Percentiles rank a stretch among this genome's conserved stretches.
Evolutionary conservation across 2,329 filamentous ascomycete genomes (phyloP).

Genomic region (Talaromyces pinophilus): DNA sequence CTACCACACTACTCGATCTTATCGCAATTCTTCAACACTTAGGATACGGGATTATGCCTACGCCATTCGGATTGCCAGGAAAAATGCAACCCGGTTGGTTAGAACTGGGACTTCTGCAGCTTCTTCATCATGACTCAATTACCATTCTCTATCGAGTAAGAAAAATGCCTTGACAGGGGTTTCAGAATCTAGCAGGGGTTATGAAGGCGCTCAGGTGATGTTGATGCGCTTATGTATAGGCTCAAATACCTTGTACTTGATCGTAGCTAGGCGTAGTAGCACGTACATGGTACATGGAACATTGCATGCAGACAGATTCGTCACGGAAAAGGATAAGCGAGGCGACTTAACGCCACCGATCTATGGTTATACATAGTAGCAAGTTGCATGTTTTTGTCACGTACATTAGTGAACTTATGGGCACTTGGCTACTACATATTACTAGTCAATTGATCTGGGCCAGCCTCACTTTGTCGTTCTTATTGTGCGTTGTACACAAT

Average conservation of each 20-base stretch:
- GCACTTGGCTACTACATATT: neutral
- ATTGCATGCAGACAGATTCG: constrained; percentile 17
- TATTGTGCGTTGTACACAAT: constrained; percentile 7
- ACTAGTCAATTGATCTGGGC: neutral
- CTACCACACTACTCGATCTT: neutral
- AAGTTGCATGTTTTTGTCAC: constrained; percentile 4
- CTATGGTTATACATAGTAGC: neutral
- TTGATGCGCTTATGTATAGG: neutral
- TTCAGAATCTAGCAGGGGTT: neutral
- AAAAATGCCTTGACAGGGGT: neutral
- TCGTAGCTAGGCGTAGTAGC: neutral
- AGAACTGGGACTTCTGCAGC: neutral
- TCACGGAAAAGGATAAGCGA: constrained; percentile 16
- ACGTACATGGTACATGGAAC: constrained; percentile 7
- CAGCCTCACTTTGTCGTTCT: constrained; percentile 12
- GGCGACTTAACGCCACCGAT: constrained; percentile 16
- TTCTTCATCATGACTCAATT: neutral
- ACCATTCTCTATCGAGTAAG: constrained; percentile 12
- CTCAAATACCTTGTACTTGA: neutral
- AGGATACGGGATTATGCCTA: too few relatives aligned
- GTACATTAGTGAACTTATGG: constrained; percentile 5
- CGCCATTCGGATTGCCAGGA: neutral
- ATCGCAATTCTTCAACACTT: neutral
- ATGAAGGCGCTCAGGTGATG: neutral
- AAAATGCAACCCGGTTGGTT: neutral